Conservation (phyloP, 1,139 yeast genomes). For the Suhomyces anneliseae region DNA sequence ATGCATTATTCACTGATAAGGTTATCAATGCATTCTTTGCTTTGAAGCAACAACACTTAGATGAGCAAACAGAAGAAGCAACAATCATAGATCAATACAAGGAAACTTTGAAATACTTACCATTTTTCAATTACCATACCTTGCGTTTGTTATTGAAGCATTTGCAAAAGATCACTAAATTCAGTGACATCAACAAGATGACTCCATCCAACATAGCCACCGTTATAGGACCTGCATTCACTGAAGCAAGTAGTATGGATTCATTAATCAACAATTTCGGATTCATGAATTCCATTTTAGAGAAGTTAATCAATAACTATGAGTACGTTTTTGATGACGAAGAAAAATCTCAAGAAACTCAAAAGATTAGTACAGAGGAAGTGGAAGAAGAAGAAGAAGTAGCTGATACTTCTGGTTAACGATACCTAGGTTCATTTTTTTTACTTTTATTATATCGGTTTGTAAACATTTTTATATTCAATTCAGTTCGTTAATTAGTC, state of each 20-base stretch:
- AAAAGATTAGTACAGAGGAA: background rate
- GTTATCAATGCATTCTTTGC: conserved; percentile 52
- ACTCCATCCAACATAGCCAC: conserved; percentile 79
- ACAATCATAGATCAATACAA: conserved; percentile 39
- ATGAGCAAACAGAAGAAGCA: conserved; percentile 23
- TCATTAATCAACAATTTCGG: conserved; percentile 54
- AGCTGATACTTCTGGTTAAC: no score
- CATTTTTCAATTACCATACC: conserved; percentile 65
- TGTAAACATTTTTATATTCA: background rate
- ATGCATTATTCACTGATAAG: conserved; percentile 67
- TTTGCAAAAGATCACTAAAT: conserved; percentile 58
- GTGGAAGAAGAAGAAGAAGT: no score
- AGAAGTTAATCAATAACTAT: conserved; percentile 47
- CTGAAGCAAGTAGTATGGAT: conserved; percentile 56
- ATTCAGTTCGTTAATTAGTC: background rate
- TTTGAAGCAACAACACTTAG: conserved; percentile 30
- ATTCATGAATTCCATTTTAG: conserved; percentile 54
- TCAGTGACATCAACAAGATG: conserved; percentile 71
- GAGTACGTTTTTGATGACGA: conserved; percentile 35
- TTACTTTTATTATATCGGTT: no score
- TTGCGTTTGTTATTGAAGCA: conserved; percentile 69
- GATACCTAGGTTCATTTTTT: no score
- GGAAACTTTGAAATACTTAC: conserved; percentile 51
- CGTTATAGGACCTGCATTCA: conserved; percentile 64
- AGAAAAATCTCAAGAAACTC: background rate